Conservation (phyloP, 345 rosid species). For the Syzygium grande region DNA sequence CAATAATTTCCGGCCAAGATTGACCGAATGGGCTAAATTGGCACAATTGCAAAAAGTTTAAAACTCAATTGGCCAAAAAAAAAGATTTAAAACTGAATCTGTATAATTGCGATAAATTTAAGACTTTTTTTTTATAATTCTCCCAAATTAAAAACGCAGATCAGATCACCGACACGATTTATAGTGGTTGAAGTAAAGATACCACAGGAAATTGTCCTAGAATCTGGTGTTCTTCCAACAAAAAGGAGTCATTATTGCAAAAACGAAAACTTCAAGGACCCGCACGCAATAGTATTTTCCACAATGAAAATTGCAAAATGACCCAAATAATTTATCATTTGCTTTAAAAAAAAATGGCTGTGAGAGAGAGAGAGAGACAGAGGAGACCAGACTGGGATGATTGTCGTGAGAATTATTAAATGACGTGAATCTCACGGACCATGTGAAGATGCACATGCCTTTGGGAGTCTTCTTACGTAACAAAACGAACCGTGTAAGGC, state of each 20-base stretch:
- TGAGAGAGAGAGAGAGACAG: not conserved
- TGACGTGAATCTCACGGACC: not conserved
- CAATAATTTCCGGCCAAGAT: too few relatives aligned
- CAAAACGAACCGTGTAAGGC: not conserved
- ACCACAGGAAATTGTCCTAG: not conserved
- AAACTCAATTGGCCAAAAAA: too few relatives aligned
- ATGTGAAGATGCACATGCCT: constrained; percentile 1
- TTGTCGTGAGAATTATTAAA: not conserved
- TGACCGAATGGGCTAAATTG: too few relatives aligned
- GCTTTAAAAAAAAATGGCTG: not conserved
- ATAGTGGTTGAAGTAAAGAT: not conserved
- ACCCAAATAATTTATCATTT: not conserved
- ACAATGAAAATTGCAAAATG: not conserved
- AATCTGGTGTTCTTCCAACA: not conserved
- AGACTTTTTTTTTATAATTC: too few relatives aligned
- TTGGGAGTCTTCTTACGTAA: not conserved
- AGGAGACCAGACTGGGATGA: not conserved
- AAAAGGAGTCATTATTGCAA: not conserved
- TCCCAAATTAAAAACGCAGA: too few relatives aligned
- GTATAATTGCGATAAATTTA: too few relatives aligned
- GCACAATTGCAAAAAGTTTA: too few relatives aligned
- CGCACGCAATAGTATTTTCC: not conserved
- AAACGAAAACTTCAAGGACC: not conserved
- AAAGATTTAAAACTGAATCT: too few relatives aligned
- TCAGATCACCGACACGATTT: not conserved